A percentile compares a stretch with the other conserved stretches of the same genome.
phyloP scores from a whole-genome alignment of 495 filamentous ascomycete species.

The Schizothecium vesticola region DNA sequence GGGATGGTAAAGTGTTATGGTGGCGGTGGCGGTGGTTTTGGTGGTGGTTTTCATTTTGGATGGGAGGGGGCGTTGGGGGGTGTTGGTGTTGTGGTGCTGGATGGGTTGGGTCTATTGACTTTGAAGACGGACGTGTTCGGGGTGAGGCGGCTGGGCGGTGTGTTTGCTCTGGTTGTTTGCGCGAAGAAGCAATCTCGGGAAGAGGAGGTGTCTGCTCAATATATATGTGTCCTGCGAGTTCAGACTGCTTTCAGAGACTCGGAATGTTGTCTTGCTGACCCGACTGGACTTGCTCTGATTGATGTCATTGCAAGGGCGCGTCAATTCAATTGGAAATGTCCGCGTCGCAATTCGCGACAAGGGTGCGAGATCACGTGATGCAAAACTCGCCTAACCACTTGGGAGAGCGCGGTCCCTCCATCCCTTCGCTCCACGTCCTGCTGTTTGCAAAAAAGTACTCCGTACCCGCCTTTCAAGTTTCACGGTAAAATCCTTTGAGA shows the following conservation, averaged over 20 bases:
- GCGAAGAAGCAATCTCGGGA: neutral
- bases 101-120: neutral
- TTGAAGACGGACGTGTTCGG: too few species aligned
- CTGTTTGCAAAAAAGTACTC: neutral
- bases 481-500: neutral
- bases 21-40: slow-evolving; percentile 1
- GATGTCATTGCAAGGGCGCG: slow-evolving; percentile 26
- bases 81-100: neutral
- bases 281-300: slow-evolving; percentile 3
- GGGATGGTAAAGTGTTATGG: neutral
- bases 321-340: neutral
- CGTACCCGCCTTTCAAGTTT: neutral
- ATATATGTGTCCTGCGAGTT: neutral
- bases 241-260: neutral
- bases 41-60: neutral
- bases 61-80: neutral
- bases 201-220: neutral
- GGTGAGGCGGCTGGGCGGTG: neutral
- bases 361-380: slow-evolving; percentile 24
- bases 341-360: slow-evolving; percentile 8
- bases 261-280: neutral
- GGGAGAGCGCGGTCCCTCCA: too few species aligned
- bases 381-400: too few species aligned
- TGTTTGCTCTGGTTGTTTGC: neutral
- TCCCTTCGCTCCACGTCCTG: too few species aligned